These are phyloP conservation scores for Porpolomopsis calyptriformis DNA, from an alignment of 768 basidiomycete species.

Conservation along the genomic window DNA sequence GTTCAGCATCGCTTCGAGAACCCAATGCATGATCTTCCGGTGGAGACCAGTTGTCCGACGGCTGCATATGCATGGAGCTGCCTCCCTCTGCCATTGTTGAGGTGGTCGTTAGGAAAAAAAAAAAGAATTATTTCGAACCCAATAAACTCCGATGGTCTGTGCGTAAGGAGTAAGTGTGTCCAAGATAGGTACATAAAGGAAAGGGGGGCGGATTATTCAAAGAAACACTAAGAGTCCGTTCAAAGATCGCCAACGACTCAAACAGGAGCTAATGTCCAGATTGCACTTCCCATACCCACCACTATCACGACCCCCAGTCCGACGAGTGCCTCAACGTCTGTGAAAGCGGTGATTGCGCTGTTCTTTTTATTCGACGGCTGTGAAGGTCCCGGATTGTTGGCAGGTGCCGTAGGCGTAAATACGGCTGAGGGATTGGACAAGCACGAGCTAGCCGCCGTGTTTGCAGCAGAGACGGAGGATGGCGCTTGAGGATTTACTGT, in stretches of 20 bases:
- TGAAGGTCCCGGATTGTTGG: slow-evolving; percentile 19
- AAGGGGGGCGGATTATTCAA: neutral
- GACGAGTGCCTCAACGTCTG: slow-evolving; percentile 24
- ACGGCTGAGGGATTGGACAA: slow-evolving; percentile 52
- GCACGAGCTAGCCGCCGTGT: slow-evolving; percentile 55
- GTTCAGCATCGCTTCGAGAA: slow-evolving; percentile 32
- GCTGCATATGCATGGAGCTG: too few relatives aligned
- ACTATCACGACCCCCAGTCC: slow-evolving; percentile 27
- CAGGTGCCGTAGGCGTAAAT: slow-evolving; percentile 46
- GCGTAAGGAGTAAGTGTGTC: neutral
- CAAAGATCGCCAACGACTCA: neutral
- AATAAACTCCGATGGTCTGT: slow-evolving; percentile 17
- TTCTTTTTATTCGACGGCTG: slow-evolving; percentile 16
- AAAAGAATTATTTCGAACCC: slow-evolving; percentile 1
- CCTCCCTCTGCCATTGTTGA: slow-evolving; percentile 8
- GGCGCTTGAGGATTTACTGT: slow-evolving; percentile 55
- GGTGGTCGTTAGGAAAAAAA: slow-evolving; percentile 3
- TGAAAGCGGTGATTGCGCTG: slow-evolving; percentile 15
- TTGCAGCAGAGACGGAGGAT: slow-evolving; percentile 35
- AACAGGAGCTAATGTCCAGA: slow-evolving; percentile 31
- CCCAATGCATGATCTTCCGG: slow-evolving; percentile 38
- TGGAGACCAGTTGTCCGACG: slow-evolving; percentile 13
- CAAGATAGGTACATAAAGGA: neutral
- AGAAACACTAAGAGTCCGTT: neutral
- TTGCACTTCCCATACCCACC: slow-evolving; percentile 29